Evolutionary conservation across 176 grass and related monocot species (phyloP).

Genomic region (Ananas comosus): DNA sequence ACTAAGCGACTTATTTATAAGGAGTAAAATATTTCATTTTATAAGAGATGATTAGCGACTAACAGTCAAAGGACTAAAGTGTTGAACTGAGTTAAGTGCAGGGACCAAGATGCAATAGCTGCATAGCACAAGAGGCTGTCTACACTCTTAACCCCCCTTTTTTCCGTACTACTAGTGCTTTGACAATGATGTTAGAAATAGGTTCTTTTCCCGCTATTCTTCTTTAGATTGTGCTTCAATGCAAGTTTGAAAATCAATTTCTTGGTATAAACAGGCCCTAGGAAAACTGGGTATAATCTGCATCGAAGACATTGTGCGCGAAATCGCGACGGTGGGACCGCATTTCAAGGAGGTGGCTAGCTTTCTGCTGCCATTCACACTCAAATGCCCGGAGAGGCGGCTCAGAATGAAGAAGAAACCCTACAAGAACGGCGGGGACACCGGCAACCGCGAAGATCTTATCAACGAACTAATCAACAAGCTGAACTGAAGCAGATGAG

Average conservation of each 20-base stretch:
- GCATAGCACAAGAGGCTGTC: too few species aligned
- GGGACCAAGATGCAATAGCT: too few species aligned
- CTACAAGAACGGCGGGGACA: slow-evolving; percentile 59
- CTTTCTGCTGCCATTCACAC: slow-evolving; percentile 59
- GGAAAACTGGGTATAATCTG: slow-evolving; percentile 54
- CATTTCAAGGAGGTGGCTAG: slow-evolving; percentile 43
- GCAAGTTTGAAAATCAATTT: background rate
- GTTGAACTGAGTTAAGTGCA: too few species aligned
- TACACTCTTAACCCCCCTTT: too few species aligned
- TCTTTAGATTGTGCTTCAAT: background rate
- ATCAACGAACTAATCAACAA: slow-evolving; percentile 69
- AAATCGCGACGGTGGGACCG: slow-evolving; percentile 37
- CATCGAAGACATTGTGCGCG: slow-evolving; percentile 54
- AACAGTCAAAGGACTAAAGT: too few species aligned
- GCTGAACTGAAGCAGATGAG: slow-evolving; percentile 33
- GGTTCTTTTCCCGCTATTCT: background rate
- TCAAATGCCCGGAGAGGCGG: slow-evolving; percentile 61
- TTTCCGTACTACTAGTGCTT: too few species aligned
- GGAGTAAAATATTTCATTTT: too few species aligned
- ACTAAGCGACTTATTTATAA: too few species aligned
- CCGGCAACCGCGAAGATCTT: slow-evolving; percentile 45
- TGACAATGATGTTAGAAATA: background rate
- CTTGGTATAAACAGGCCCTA: slow-evolving; percentile 31
- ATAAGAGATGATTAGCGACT: too few species aligned
- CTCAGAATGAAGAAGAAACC: slow-evolving; percentile 55